Percentiles rank a stretch among this genome's conserved stretches.
These are phyloP conservation scores for Schizonepeta tenuifolia DNA, from an alignment of 257 asterid genomes.

Conservation along the genomic window DNA sequence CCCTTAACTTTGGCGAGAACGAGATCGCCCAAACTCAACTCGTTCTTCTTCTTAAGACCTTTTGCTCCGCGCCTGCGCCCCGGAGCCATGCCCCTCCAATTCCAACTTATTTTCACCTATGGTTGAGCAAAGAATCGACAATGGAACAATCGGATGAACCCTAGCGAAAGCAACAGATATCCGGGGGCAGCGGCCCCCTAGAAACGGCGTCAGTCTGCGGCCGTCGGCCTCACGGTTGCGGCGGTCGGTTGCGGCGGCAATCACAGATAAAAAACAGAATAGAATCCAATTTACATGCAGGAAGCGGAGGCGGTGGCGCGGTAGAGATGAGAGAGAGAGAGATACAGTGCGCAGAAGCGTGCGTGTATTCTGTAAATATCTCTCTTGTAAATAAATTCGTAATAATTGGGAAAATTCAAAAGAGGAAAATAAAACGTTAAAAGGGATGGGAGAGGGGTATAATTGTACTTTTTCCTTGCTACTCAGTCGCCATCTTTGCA, in stretches of 20 bases:
- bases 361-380: slow-evolving; percentile 16
- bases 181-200: slow-evolving; percentile 36
- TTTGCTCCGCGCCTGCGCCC: slow-evolving; percentile 73
- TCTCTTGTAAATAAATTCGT: slow-evolving; percentile 2
- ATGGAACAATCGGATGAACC: slow-evolving; percentile 36
- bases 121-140: slow-evolving; percentile 23
- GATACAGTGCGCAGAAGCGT: slow-evolving; percentile 34
- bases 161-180: slow-evolving; percentile 27
- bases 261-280: slow-evolving; percentile 10
- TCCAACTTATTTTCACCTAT: slow-evolving; percentile 26
- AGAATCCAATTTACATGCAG: slow-evolving; percentile 15
- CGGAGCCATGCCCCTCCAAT: slow-evolving; percentile 67
- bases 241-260: slow-evolving; percentile 30
- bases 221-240: not conserved
- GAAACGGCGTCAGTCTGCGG: slow-evolving; percentile 29
- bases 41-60: slow-evolving; percentile 54
- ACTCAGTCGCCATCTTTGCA: no score
- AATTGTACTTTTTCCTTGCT: not conserved
- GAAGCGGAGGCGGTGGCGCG: slow-evolving; percentile 35
- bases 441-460: slow-evolving; percentile 10
- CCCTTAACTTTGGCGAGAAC: slow-evolving; percentile 95
- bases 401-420: not conserved
- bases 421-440: not conserved
- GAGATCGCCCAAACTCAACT: slow-evolving; percentile 82
- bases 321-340: slow-evolving; percentile 35